Evolutionary conservation across 2,329 filamentous ascomycete genomes (phyloP).

Genomic region (Pseudodiploospora longispora): DNA sequence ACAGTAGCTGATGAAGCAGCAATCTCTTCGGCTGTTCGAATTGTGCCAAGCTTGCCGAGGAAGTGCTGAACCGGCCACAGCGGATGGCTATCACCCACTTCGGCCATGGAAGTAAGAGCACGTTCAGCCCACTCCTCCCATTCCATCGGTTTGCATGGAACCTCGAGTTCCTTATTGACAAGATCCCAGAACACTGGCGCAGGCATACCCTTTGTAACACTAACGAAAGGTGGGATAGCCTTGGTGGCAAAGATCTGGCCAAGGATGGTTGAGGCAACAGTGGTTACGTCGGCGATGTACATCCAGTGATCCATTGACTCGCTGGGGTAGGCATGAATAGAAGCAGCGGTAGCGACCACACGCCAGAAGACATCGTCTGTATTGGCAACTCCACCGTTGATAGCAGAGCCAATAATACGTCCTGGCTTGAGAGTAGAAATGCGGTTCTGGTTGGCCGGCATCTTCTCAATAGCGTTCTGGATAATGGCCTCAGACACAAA

Average conservation of each 20-base stretch:
- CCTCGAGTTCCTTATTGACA: conserved; percentile 9
- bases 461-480: not conserved
- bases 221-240: conserved; percentile 3
- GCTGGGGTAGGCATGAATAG: conserved; percentile 7
- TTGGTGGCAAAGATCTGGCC: conserved; percentile 2
- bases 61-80: conserved; percentile 19
- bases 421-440: conserved; percentile 15
- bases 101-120: conserved; percentile 5
- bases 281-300: conserved; percentile 9
- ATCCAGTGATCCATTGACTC: conserved; percentile 11
- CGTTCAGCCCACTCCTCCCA: conserved; percentile 12
- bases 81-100: conserved; percentile 12
- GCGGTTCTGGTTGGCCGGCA: conserved; percentile 2
- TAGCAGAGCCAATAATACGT: conserved; percentile 13
- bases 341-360: conserved; percentile 8
- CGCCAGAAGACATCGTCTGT: conserved; percentile 17
- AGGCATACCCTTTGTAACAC: conserved; percentile 9
- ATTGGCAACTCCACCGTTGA: conserved; percentile 12
- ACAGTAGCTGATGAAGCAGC: not conserved
- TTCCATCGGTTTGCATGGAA: conserved; percentile 5
- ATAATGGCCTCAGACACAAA: conserved; percentile 15
- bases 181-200: conserved; percentile 13
- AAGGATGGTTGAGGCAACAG: conserved; percentile 10
- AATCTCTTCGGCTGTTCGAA: not conserved
- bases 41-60: conserved; percentile 9